A percentile compares a stretch with the other conserved stretches of the same genome.
These are phyloP conservation scores for Solanum gracilifrons DNA, from an alignment of 257 asterid genomes.

Conservation along the genomic window DNA sequence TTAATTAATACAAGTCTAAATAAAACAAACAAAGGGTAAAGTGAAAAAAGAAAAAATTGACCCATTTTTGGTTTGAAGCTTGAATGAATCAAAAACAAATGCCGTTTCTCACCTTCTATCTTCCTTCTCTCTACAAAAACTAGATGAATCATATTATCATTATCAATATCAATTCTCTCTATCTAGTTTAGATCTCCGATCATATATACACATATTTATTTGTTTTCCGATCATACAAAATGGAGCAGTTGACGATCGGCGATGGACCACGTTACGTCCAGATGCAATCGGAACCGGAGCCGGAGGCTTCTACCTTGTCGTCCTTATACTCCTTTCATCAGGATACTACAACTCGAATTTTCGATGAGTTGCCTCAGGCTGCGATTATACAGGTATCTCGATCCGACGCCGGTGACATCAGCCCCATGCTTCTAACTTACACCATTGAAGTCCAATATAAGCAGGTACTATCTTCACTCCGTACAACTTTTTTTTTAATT, in stretches of 20 bases:
- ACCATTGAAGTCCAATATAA: constrained; percentile 69
- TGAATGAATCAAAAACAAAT: neutral
- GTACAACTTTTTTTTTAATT: neutral
- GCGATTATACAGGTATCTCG: constrained; percentile 66
- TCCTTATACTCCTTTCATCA: constrained; percentile 40
- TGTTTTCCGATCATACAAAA: neutral
- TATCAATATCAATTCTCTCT: neutral
- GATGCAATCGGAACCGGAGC: constrained; percentile 37
- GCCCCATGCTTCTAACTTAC: constrained; percentile 80
- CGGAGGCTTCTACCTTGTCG: constrained; percentile 30
- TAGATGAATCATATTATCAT: neutral
- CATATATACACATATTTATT: neutral
- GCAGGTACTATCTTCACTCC: constrained; percentile 26
- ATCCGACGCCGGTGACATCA: constrained; percentile 77
- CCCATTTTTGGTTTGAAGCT: neutral
- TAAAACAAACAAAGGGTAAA: neutral
- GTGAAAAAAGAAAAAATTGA: neutral
- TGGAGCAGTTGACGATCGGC: constrained; percentile 54
- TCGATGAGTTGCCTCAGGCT: constrained; percentile 72
- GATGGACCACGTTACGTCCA: constrained; percentile 31
- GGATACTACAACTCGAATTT: constrained; percentile 40
- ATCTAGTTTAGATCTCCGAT: neutral
- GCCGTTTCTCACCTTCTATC: neutral
- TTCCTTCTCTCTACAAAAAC: neutral
- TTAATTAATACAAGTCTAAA: neutral